Conservation (phyloP, 1,284 basidiomycete genomes). For the Ceratobasidium sp. region DNA sequence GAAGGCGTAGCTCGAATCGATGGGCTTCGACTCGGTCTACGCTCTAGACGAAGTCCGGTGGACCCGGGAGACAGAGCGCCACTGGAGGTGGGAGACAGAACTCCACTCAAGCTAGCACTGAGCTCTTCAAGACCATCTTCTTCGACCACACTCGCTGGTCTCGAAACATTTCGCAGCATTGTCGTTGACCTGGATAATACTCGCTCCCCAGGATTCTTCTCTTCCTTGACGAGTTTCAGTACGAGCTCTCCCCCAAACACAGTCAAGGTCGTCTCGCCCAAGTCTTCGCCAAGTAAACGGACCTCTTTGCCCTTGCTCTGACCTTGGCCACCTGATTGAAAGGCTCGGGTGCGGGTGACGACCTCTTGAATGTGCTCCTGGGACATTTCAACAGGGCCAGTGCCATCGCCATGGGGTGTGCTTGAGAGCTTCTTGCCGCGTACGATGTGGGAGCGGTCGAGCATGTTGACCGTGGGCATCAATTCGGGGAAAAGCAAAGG, state of each 20-base stretch:
- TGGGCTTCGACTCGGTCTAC: constrained; percentile 60
- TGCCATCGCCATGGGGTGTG: background rate
- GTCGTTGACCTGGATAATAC: constrained; percentile 11
- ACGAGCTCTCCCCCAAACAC: constrained; percentile 74
- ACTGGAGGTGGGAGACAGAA: background rate
- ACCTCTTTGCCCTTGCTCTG: constrained; percentile 9
- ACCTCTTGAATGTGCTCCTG: constrained; percentile 37
- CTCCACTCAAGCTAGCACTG: constrained; percentile 2
- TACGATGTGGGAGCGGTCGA: constrained; percentile 67
- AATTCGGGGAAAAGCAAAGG: constrained; percentile 76
- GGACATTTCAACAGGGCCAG: constrained; percentile 16
- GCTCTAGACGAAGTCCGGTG: constrained; percentile 50
- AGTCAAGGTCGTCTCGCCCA: constrained; percentile 63
- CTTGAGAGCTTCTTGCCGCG: constrained; percentile 53
- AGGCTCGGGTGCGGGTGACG: constrained; percentile 27
- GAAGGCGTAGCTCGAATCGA: constrained; percentile 71
- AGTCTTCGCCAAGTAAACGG: constrained; percentile 39
- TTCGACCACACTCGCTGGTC: constrained; percentile 27
- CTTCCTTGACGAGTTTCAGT: constrained; percentile 50
- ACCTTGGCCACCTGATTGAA: constrained; percentile 13
- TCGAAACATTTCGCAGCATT: constrained; percentile 27
- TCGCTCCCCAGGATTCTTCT: constrained; percentile 8
- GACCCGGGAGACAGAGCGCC: constrained; percentile 47
- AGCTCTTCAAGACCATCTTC: constrained; percentile 6
- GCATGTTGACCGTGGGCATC: constrained; percentile 65